A percentile compares a stretch with the other conserved stretches of the same genome.
Evolutionary conservation across 2,329 filamentous ascomycete genomes (phyloP).

Genomic region (Aspergillus sclerotialis): DNA sequence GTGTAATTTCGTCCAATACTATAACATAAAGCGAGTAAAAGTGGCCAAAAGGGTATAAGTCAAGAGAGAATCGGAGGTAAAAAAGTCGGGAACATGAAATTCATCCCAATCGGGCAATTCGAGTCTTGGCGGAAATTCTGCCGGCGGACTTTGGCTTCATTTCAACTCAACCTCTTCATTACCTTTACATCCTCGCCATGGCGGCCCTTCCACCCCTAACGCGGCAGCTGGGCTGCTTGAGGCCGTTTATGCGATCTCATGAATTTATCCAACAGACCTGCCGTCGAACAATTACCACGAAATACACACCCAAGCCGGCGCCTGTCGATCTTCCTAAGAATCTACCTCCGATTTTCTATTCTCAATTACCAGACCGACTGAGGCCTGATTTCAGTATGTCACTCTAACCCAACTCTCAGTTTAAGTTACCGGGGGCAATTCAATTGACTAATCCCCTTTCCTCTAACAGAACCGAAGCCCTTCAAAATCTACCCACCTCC

Average conservation of each 20-base stretch:
- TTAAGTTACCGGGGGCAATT: background rate
- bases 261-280: conserved; percentile 45
- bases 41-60: too few relatives aligned
- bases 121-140: conserved; percentile 33
- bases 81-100: conserved; percentile 10
- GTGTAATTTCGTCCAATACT: background rate
- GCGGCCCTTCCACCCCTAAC: conserved; percentile 48
- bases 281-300: conserved; percentile 45
- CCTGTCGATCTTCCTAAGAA: conserved; percentile 34
- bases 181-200: conserved; percentile 45
- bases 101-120: conserved; percentile 17
- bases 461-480: conserved; percentile 37
- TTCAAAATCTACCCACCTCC: conserved; percentile 49
- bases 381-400: conserved; percentile 31
- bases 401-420: background rate
- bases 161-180: conserved; percentile 23
- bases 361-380: conserved; percentile 35
- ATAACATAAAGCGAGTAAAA: too few relatives aligned
- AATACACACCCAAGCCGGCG: conserved; percentile 38
- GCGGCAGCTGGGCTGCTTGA: conserved; percentile 66
- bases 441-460: background rate
- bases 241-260: conserved; percentile 49
- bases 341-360: conserved; percentile 35
- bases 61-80: conserved; percentile 16
- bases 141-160: too few relatives aligned